Evolutionary conservation across 1,284 basidiomycete species (phyloP).

Genomic region (Tilletia setariae): DNA sequence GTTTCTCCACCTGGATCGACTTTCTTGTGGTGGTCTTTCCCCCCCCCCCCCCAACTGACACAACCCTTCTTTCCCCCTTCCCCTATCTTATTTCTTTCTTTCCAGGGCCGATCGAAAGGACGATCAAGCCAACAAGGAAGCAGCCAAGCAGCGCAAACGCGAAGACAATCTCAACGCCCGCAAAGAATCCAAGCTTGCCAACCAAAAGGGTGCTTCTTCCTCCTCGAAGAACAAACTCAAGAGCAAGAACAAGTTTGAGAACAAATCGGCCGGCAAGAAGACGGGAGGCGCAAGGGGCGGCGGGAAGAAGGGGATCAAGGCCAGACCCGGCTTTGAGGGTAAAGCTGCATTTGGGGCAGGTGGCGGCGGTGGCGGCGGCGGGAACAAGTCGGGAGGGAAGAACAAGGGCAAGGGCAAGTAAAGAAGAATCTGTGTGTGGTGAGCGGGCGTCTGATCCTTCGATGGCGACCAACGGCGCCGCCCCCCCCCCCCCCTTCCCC

Average conservation of each 20-base stretch:
- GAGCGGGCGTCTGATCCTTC: no score
- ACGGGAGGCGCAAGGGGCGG: conserved; percentile 28
- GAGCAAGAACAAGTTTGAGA: conserved; percentile 11
- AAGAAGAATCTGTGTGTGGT: no score
- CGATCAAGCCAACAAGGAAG: conserved; percentile 36
- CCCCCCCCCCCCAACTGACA: background rate
- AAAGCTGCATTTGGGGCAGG: conserved; percentile 23
- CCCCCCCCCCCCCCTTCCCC: no score
- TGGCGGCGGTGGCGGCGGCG: background rate
- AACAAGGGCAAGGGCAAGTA: background rate
- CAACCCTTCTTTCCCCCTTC: background rate
- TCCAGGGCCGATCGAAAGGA: conserved; percentile 34
- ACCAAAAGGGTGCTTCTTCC: conserved; percentile 27
- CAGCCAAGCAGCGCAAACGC: conserved; percentile 45
- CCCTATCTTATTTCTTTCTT: background rate
- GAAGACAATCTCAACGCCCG: conserved; percentile 45
- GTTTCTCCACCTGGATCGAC: background rate
- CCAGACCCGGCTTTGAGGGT: conserved; percentile 45
- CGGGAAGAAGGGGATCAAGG: conserved; percentile 30
- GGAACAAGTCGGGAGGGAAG: background rate
- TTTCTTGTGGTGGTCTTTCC: background rate
- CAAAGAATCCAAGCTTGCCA: conserved; percentile 35
- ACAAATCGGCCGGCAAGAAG: conserved; percentile 21
- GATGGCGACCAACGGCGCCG: no score
- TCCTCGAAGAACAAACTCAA: conserved; percentile 19